Evolutionary conservation across 768 basidiomycete genomes (phyloP).

Genomic region (Rickenella mellea): DNA sequence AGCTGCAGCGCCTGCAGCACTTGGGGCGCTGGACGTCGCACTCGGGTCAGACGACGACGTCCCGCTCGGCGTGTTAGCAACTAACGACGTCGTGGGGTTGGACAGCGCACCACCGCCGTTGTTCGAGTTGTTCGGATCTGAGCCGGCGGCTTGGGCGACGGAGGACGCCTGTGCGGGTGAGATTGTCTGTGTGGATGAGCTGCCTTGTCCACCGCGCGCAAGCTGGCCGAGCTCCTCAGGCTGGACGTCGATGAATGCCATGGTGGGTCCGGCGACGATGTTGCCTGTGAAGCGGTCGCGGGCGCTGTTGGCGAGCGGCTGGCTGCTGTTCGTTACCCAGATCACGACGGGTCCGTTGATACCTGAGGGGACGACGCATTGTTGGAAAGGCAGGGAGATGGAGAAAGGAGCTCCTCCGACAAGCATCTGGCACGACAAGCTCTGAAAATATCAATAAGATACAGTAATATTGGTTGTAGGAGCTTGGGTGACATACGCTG

Average conservation of each 20-base stretch:
- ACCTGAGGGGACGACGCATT: constrained; percentile 55
- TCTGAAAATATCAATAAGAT: constrained; percentile 21
- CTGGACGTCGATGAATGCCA: constrained; percentile 56
- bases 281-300: constrained; percentile 40
- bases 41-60: no score
- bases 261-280: constrained; percentile 62
- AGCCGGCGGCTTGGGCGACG: no score
- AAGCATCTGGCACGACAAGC: constrained; percentile 68
- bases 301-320: constrained; percentile 57
- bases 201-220: constrained; percentile 22
- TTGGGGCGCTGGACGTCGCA: constrained; percentile 11
- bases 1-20: constrained; percentile 12
- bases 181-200: constrained; percentile 8
- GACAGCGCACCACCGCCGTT: no score
- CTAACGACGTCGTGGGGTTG: no score
- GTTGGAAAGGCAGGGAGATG: constrained; percentile 45
- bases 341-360: constrained; percentile 71
- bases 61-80: no score
- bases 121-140: no score
- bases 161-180: constrained; percentile 16
- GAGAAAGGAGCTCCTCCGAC: constrained; percentile 48
- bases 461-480: constrained; percentile 4
- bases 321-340: constrained; percentile 53
- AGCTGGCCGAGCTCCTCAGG: constrained; percentile 43
- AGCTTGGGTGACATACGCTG: background rate